A percentile compares a stretch with the other conserved stretches of the same genome.
Evolutionary conservation across 768 basidiomycete genomes (phyloP).

Genomic region (Kockovaella imperatae): DNA sequence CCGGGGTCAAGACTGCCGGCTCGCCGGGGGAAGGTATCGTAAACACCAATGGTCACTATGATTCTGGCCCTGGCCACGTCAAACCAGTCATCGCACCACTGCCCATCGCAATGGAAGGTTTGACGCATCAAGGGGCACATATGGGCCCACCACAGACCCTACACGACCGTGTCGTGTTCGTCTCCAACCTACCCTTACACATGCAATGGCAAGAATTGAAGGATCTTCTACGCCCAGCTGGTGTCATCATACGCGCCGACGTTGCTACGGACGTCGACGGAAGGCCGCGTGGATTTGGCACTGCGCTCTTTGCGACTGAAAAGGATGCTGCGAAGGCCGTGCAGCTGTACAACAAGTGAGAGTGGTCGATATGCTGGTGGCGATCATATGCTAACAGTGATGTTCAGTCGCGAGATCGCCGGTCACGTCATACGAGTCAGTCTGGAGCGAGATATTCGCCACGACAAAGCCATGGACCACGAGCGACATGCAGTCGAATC

Average conservation of each 20-base stretch:
- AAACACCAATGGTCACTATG: too few species aligned
- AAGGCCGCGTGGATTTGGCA: conserved; percentile 85
- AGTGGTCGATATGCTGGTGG: conserved; percentile 11
- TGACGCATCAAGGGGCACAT: conserved; percentile 23
- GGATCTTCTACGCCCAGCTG: conserved; percentile 85
- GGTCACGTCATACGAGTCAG: conserved; percentile 82
- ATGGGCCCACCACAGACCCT: conserved; percentile 30
- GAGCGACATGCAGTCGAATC: neutral
- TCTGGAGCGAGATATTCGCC: conserved; percentile 52
- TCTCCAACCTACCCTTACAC: conserved; percentile 40
- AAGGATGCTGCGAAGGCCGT: conserved; percentile 77
- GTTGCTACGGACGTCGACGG: conserved; percentile 69
- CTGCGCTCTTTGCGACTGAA: conserved; percentile 75
- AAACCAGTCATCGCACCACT: neutral
- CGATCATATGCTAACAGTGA: conserved; percentile 2
- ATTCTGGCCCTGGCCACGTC: conserved; percentile 1
- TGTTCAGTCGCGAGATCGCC: conserved; percentile 70
- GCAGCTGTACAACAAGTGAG: conserved; percentile 82
- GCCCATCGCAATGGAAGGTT: conserved; percentile 21
- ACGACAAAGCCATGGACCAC: neutral
- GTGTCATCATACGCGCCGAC: conserved; percentile 73
- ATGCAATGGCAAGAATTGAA: conserved; percentile 89
- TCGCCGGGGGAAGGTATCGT: conserved; percentile 1
- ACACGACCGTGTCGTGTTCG: conserved; percentile 35
- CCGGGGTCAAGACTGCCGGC: conserved; percentile 10